Evolutionary conservation across 805 yeast genomes (phyloP).

Genomic region (Saturnispora saitoi): DNA sequence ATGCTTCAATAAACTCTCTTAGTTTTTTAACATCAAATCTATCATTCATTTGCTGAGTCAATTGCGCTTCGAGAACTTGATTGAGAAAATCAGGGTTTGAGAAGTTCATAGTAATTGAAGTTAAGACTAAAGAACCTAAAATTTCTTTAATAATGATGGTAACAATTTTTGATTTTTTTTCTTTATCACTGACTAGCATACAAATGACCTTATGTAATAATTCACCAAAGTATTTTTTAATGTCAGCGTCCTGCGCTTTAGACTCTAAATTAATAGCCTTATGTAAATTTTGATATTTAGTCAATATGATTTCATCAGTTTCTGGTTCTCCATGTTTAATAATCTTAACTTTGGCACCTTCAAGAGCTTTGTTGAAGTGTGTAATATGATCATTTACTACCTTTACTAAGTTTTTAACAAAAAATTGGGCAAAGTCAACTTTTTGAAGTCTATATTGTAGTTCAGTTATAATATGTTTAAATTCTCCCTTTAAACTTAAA

Average conservation of each 20-base stretch:
- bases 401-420: conserved; percentile 56
- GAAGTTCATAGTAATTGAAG: conserved; percentile 42
- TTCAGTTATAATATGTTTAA: conserved; percentile 33
- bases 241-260: conserved; percentile 31
- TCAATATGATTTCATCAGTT: conserved; percentile 33
- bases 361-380: conserved; percentile 38
- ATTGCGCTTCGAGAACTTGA: conserved; percentile 45
- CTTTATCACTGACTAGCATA: conserved; percentile 37
- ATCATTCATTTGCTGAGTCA: conserved; percentile 62
- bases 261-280: conserved; percentile 39
- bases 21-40: conserved; percentile 65
- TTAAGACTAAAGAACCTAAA: conserved; percentile 46
- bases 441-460: conserved; percentile 35
- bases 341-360: conserved; percentile 25
- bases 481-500: conserved; percentile 35
- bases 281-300: conserved; percentile 46
- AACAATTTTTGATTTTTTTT: conserved; percentile 42
- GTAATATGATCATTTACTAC: conserved; percentile 55
- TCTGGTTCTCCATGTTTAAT: conserved; percentile 23
- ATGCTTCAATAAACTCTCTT: conserved; percentile 25
- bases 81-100: conserved; percentile 76
- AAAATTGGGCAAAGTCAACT: conserved; percentile 46
- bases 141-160: conserved; percentile 52
- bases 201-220: conserved; percentile 39
- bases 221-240: conserved; percentile 41